Evolutionary conservation across 2,329 filamentous ascomycete species (phyloP), one percentile per base, ranked within the genome.

Genomic region (Biscogniauxia mediterranea): DNA sequence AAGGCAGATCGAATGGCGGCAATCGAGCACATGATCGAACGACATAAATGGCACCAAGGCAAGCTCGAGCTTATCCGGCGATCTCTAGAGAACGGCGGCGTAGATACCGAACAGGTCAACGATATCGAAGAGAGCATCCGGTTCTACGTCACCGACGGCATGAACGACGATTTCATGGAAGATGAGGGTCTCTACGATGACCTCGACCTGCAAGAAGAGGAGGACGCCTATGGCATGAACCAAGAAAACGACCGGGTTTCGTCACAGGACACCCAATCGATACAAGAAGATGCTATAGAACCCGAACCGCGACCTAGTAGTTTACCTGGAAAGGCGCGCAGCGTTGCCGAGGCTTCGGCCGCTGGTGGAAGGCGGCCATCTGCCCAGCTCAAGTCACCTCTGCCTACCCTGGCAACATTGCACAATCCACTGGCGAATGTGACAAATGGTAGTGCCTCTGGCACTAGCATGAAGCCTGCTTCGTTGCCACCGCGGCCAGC

Each of bases 121-220:
- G 91, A 95, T 1, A 81, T 98, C 58, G 92, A 97, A 75, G 94
- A 98, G 69, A 89, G 87, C 74, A 98, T 99, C 76, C 89, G 89
- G 70, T 97, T 97, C 78, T 99, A 98, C 75, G 93, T 98, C 55
- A 88, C 93, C 58, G 93, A 95, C 74, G 93, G 93, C 68, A 88
- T 90, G 78, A 92, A 91, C 68, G 85, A 91, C 53, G 94, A 98
- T 73, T 98, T 92, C 77, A 89, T 92, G 76, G 93, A 97, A 71
- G 93, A 98, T 74, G 95, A 99, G 71, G 89, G 87, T 66, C 89
- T 99, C 77, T 99, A 98, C 79, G 93, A 99, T 74, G 94, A 97
- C 59, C 84, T 98, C 60, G 91, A 93, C 70, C 85, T 99, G 52
- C 89, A 96, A 64, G 93, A 96, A 69, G 95, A 98, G 71, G 95